phyloP scores from a whole-genome alignment of 139 green algal species.

The Chlorella sp. region DNA sequence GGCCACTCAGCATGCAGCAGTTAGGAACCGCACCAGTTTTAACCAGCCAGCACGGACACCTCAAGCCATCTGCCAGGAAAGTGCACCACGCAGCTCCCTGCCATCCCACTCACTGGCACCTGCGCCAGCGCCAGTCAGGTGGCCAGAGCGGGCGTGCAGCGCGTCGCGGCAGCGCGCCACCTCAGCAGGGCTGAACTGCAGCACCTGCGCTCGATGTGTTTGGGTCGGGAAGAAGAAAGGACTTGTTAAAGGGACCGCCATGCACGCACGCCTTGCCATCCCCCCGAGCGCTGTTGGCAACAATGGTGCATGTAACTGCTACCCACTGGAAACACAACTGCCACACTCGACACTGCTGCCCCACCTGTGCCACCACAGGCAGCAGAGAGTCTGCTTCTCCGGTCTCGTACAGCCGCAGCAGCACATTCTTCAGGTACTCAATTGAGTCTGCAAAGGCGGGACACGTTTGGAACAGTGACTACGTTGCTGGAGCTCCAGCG shows the following conservation, averaged over 20 bases:
- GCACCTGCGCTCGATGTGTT: too few species aligned
- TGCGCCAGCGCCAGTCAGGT: not conserved
- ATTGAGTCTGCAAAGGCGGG: conserved; percentile 51
- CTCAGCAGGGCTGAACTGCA: conserved; percentile 64
- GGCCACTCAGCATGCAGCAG: not conserved
- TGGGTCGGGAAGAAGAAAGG: too few species aligned
- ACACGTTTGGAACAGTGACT: too few species aligned
- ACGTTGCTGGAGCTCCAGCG: too few species aligned
- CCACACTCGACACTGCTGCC: not conserved
- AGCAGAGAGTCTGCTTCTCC: conserved; percentile 59
- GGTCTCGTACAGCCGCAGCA: conserved; percentile 71
- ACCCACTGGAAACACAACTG: conserved; percentile 43
- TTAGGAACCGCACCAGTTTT: too few species aligned
- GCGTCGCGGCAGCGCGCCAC: conserved; percentile 50
- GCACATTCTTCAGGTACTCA: conserved; percentile 70
- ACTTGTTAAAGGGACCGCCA: too few species aligned
- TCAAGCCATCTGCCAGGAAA: too few species aligned
- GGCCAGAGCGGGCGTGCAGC: conserved; percentile 4
- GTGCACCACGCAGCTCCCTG: too few species aligned
- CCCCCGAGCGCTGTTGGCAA: too few species aligned
- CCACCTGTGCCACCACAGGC: conserved; percentile 52
- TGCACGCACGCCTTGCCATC: too few species aligned
- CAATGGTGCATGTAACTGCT: too few species aligned
- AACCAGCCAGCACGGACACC: too few species aligned
- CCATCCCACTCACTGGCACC: conserved; percentile 16